These are phyloP conservation scores for Tetragonia tetragonoides DNA, from an alignment of 148 eudicot genomes.

Conservation along the genomic window DNA sequence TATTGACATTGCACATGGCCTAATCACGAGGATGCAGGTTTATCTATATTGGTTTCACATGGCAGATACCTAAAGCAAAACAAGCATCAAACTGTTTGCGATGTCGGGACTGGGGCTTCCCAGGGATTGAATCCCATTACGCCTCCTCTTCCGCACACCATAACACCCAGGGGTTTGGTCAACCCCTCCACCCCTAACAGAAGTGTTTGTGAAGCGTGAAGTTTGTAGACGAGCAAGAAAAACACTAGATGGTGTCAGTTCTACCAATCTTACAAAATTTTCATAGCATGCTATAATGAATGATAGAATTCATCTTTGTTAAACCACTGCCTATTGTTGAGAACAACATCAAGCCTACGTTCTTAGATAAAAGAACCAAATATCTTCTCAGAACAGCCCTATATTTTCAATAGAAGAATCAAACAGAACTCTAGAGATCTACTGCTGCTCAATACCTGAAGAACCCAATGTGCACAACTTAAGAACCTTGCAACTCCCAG, in stretches of 20 bases:
- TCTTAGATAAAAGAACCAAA: background rate
- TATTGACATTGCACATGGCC: too few relatives aligned
- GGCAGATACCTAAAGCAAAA: background rate
- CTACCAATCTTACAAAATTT: background rate
- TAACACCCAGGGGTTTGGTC: too few relatives aligned
- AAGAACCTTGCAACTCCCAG: slow-evolving; percentile 51
- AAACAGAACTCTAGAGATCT: background rate
- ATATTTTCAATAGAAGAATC: background rate
- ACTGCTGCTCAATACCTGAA: slow-evolving; percentile 35
- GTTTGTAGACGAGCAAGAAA: background rate
- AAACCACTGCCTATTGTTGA: background rate
- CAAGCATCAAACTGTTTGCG: too few relatives aligned
- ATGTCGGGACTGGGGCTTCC: too few relatives aligned
- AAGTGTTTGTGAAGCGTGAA: background rate
- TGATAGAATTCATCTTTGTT: background rate
- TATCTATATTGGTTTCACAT: background rate
- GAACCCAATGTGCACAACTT: slow-evolving; percentile 57
- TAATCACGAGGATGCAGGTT: background rate
- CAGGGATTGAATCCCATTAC: too few relatives aligned
- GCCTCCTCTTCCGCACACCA: too few relatives aligned
- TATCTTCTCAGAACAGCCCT: background rate
- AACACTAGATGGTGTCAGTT: background rate
- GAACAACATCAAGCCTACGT: background rate
- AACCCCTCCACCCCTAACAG: too few relatives aligned
- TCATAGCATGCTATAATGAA: background rate